phyloP scores from a whole-genome alignment of 2,329 filamentous ascomycete genomes.

The Intubia oerlemansii region DNA sequence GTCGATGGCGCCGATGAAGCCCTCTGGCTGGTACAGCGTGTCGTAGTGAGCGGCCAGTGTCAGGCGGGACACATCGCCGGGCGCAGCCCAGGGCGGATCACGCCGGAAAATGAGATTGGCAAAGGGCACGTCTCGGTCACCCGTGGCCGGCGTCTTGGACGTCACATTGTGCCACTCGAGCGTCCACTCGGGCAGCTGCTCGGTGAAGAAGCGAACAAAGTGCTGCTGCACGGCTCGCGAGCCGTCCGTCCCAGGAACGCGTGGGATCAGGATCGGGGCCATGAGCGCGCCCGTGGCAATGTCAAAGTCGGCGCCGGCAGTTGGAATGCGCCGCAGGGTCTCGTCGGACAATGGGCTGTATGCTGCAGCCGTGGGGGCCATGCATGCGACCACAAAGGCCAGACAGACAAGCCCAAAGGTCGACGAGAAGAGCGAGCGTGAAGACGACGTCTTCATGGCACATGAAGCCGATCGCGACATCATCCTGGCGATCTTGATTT shows the following conservation, averaged over 20 bases:
- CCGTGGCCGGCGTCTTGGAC: constrained; percentile 55
- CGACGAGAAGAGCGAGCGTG: neutral
- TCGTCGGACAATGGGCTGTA: constrained; percentile 47
- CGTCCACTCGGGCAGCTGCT: constrained; percentile 56
- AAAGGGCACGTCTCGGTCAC: constrained; percentile 54
- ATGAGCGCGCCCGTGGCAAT: constrained; percentile 56
- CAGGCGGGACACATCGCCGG: constrained; percentile 58
- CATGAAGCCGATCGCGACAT: too few relatives aligned
- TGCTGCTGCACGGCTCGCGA: constrained; percentile 54
- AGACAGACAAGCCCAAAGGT: neutral
- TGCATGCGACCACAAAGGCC: too few relatives aligned
- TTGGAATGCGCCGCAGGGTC: constrained; percentile 49
- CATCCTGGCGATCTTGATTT: too few relatives aligned
- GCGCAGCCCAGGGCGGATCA: constrained; percentile 62
- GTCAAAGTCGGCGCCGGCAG: constrained; percentile 56
- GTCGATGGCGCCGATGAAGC: constrained; percentile 86
- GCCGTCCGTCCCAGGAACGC: constrained; percentile 72
- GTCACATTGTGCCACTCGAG: constrained; percentile 82
- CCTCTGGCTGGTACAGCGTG: constrained; percentile 55
- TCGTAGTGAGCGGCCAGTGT: constrained; percentile 92
- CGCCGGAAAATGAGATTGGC: constrained; percentile 68
- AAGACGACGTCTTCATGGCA: too few relatives aligned
- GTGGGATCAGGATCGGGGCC: constrained; percentile 67
- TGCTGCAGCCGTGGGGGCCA: constrained; percentile 13
- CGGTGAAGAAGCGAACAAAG: constrained; percentile 63